A percentile compares a stretch with the other conserved stretches of the same genome.
Conservation (phyloP, 2,329 filamentous ascomycete species). For the Periconia sp. region DNA sequence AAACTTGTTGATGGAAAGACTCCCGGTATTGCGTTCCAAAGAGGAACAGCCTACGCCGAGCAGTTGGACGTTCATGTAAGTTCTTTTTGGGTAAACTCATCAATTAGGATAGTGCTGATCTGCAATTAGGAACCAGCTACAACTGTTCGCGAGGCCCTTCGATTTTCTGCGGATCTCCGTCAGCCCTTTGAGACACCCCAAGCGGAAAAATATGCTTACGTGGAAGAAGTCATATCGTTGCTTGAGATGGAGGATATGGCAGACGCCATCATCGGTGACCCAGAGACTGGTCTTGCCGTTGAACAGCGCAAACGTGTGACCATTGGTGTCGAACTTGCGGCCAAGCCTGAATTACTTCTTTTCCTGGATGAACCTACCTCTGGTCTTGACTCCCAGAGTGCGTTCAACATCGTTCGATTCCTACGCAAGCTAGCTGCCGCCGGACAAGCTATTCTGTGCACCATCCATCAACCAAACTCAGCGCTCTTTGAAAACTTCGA, state of each 20-base stretch:
- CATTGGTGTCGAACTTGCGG: conserved; percentile 66
- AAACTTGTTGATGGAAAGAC: conserved; percentile 66
- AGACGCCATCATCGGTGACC: conserved; percentile 69
- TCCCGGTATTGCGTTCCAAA: conserved; percentile 66
- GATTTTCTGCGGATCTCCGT: conserved; percentile 69
- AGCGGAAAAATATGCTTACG: conserved; percentile 68
- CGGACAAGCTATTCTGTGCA: conserved; percentile 87
- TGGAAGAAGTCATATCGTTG: conserved; percentile 69
- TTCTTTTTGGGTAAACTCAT: background rate
- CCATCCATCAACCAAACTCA: conserved; percentile 88
- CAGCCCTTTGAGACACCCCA: conserved; percentile 65
- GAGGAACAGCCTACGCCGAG: conserved; percentile 69
- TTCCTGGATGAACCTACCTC: conserved; percentile 83
- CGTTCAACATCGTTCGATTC: conserved; percentile 80
- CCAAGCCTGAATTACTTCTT: conserved; percentile 73
- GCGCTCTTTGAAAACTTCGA: conserved; percentile 90
- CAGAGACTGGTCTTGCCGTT: conserved; percentile 65
- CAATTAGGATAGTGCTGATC: background rate
- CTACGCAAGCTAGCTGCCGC: conserved; percentile 77
- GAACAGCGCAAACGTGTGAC: conserved; percentile 73
- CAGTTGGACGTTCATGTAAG: conserved; percentile 66
- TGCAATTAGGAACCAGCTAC: conserved; percentile 55
- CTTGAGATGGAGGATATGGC: conserved; percentile 71
- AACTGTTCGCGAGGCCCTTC: conserved; percentile 69
- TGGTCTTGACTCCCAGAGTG: conserved; percentile 73